Evolutionary conservation across 441 rosid species (phyloP).

Genomic region (Francoa sonchifolia): DNA sequence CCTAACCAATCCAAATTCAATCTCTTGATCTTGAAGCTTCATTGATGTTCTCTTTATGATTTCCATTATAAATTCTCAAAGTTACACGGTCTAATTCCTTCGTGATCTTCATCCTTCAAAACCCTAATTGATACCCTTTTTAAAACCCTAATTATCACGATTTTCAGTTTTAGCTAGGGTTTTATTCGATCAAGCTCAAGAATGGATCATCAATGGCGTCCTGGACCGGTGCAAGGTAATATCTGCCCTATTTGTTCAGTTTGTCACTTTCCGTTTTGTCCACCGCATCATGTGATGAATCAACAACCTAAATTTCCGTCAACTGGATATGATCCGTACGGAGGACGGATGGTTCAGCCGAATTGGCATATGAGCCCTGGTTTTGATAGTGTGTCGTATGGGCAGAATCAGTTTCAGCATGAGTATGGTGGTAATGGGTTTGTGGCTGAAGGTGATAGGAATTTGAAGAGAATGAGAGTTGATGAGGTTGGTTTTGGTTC

Average conservation of each 20-base stretch:
- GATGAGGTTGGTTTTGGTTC: constrained; percentile 24
- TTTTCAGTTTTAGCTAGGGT: no score
- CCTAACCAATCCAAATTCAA: no score
- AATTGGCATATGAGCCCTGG: constrained; percentile 32
- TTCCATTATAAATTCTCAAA: no score
- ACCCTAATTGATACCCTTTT: no score
- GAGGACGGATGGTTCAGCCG: constrained; percentile 24
- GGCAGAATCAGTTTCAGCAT: constrained; percentile 6
- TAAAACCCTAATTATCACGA: no score
- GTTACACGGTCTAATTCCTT: no score
- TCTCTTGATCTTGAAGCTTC: no score
- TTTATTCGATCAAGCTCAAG: neutral
- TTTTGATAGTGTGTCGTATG: constrained; percentile 8
- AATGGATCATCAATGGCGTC: constrained; percentile 71
- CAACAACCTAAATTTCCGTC: constrained; percentile 19
- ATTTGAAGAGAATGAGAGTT: constrained; percentile 59
- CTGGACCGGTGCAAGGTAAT: constrained; percentile 30
- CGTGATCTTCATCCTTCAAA: no score
- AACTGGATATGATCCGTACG: constrained; percentile 5
- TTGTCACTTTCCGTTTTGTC: constrained; percentile 76
- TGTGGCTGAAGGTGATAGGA: constrained; percentile 34
- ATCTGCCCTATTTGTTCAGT: constrained; percentile 48
- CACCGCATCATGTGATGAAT: constrained; percentile 31
- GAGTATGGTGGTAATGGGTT: constrained; percentile 14
- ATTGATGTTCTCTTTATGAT: no score